Evolutionary conservation across 495 filamentous ascomycete genomes (phyloP), one percentile per base, ranked within the genome.

Genomic region (Penicillium manginii): DNA sequence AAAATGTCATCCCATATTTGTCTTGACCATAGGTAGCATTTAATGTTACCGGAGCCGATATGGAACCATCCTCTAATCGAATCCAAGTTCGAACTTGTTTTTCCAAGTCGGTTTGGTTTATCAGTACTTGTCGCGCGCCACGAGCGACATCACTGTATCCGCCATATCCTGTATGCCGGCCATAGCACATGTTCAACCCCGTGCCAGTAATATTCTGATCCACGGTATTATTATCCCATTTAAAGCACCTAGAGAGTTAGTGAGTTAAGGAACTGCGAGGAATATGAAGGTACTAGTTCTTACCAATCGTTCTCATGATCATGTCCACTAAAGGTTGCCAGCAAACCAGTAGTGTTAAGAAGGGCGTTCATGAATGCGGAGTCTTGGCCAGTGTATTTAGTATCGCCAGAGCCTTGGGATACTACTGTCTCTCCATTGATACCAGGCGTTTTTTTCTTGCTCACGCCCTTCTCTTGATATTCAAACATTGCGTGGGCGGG

Each of bases 291-390:
- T 19, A 19, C 6, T 43, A 43, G n/a, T n/a, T n/a, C 10, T 17
- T 67, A 91, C 88, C 87, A 91, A 29, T 83, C 83, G 64, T 89
- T 78, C 0, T 83, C 84, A 68, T 92, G 88, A 59, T 91, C 88
- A 57, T 91, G 88, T 1, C 88, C 89, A 10, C 79, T 83, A 61
- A 89, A 89, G 0, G 88, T 66, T 2, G 81, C 86, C 57, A 89
- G 78, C 35, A 91, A 52, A 0, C 86, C 84, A 2, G 77, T 71
- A 0, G 82, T 85, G 4, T 77, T 62, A 2, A 82, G 69, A 37
- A 91, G 63, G 0, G 86, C 85, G 40, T 80, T 59, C 86, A 91
- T 89, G 62, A 92, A 91, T 1, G 78, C 73, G 4, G 73, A 66
- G 57, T 92, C 88, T 54, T 86, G 81, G 2, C 79, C 81, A 0